These are phyloP conservation scores for Ascodesmis nigricans DNA, from an alignment of 495 filamentous ascomycete genomes.

Conservation along the genomic window DNA sequence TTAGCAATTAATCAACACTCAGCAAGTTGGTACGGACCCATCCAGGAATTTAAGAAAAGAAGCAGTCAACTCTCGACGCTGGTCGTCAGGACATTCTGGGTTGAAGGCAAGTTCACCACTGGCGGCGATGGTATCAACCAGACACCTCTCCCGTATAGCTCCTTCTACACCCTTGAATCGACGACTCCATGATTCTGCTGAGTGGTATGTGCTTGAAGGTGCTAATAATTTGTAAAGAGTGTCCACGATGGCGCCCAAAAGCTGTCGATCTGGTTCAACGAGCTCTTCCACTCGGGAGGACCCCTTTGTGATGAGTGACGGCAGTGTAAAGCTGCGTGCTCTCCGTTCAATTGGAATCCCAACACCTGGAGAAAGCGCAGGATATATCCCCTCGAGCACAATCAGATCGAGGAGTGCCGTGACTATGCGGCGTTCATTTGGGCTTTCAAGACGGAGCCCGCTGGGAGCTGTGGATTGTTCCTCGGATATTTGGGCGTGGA, in stretches of 20 bases:
- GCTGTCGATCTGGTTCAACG: too few relatives aligned
- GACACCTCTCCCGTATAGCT: conserved; percentile 11
- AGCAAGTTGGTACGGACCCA: conserved; percentile 24
- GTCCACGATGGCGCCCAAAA: too few relatives aligned
- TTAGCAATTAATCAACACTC: not conserved
- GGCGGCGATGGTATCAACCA: conserved; percentile 23
- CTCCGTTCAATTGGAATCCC: conserved; percentile 34
- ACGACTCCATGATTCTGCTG: not conserved
- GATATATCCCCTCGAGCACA: conserved; percentile 35
- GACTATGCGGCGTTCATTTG: conserved; percentile 25
- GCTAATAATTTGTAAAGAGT: too few relatives aligned
- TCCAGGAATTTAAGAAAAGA: conserved; percentile 25
- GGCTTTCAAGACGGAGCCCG: conserved; percentile 8
- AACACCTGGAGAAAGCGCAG: conserved; percentile 31
- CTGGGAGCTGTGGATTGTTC: not conserved
- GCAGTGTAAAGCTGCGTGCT: conserved; percentile 25
- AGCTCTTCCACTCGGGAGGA: not conserved
- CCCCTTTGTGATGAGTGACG: not conserved
- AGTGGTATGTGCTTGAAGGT: too few relatives aligned
- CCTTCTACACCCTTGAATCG: conserved; percentile 3
- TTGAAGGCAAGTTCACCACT: conserved; percentile 22
- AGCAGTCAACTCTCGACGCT: conserved; percentile 16
- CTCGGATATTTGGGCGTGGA: conserved; percentile 3
- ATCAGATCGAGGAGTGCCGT: conserved; percentile 32
- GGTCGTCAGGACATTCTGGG: conserved; percentile 8